Base-by-base conservation (phyloP, 768 basidiomycete genomes). In the Suillus cothurnatus region DNA sequence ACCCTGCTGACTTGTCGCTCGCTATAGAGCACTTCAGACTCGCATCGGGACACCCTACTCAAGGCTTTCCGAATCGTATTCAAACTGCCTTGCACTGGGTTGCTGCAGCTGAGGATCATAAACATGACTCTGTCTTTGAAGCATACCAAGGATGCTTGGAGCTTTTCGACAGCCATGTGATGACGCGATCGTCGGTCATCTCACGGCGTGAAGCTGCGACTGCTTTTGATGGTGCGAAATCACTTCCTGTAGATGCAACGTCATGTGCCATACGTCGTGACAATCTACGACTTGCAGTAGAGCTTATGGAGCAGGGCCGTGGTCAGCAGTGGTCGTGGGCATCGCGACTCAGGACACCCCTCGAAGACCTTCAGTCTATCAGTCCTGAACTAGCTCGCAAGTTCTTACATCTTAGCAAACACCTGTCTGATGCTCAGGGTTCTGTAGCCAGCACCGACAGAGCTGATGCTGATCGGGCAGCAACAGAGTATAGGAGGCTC, bases 281-380 rank as follows among this genome's bases (percentile, higher is more conserved):
- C 14, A 60, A 66, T 26, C 32, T 32, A 12, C 50, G 64, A 34
- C 61, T 39, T 9, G 73, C 74, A 14, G 28, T 75, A 2, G 72
- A 74, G 63, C 72, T 74, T 68, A 55, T 73, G 39, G 75, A 77
- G 70, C 47, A 49, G 23, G 47, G 23, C 2, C 47, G 47, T 49
- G n/a, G 71, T 6, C 62, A 75, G 14, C 69, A 74, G 1, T 77
- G 76, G 75, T 68, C 67, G 26, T 71, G 75, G 49, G 41, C 74
- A 1, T 61, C 69, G 21, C 67, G 71, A 26, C 70, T 74, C 9
- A 70, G 69, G 5, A 69, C 70, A 12, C 69, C 75, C 14, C 32
- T 74, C 6, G 72, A 77, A 61, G 66, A 68, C 53, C 67, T 76
- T 17, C 23, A 62, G 17, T 36, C 19, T 2, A 15, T 11, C 3